Evolutionary conservation across 1,284 basidiomycete species (phyloP), one percentile per base, ranked within the genome.

Genomic region (Boletus smithii): DNA sequence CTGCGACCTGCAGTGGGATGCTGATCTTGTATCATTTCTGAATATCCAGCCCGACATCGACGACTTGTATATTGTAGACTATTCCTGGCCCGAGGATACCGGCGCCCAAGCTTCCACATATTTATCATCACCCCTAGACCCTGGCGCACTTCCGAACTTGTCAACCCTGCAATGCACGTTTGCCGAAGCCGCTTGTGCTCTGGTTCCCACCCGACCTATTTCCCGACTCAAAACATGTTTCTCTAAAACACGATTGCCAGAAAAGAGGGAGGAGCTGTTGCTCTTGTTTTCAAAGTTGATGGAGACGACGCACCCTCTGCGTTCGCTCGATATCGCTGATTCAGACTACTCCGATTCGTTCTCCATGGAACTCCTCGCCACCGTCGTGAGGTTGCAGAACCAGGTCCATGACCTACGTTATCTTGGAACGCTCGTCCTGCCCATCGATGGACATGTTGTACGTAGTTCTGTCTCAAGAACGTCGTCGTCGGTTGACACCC

Each of bases 161-260:
- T 68, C 74, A 8, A 73, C 66, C 20, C 60, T 85, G 33, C 80
- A 85, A 64, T 85, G 83, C 63, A 81, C 81, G 3, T 83, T 83
- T 61, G 69, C 75, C 20, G 81, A 82, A 63, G 83, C 81, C 1
- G 81, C 78, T 4, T 68, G 69, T 38, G 69, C 71, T 8, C 65
- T 84, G 13, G 71, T 77, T n/a, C 80, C 81, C 1, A 69, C 68
- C 11, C 70, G 82, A 2, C 80, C 82, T 4, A 63, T 85, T 35
- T 71, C 73, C 2, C 76, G 74, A 44, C 70, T 85, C 50, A 85
- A 85, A 61, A 82, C 82, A n/a, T 84, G 81, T 55, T 80, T 85
- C 60, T 82, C 82, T 18, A 69, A 69, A 44, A 69, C 75, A n/a
- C 69, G 69, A 44, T 46, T 65, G 3, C 56, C 54, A 8, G 76